Conservation (phyloP, 192 early-diverging fungal genomes). For the Glomus cerebriforme region DNA sequence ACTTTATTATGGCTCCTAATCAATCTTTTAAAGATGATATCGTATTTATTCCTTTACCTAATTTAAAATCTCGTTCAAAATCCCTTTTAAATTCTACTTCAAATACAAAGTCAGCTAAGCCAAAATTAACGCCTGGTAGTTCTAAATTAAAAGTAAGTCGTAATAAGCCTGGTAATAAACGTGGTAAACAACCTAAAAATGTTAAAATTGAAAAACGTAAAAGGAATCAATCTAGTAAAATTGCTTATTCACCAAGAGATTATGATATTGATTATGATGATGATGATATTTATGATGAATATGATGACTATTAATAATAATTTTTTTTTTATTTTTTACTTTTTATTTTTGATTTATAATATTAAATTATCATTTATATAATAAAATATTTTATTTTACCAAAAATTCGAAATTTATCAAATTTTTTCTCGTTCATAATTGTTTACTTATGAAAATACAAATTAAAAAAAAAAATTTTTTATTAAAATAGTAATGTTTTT, state of each 20-base stretch:
- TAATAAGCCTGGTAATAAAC: not conserved
- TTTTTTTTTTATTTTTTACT: not conserved
- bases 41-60: not conserved
- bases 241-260: not conserved
- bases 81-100: not conserved
- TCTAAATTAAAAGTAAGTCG: not conserved
- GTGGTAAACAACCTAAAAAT: not conserved
- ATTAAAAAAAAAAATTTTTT: not conserved
- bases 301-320: not conserved
- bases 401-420: too few relatives aligned
- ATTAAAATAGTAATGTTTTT: not conserved
- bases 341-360: too few relatives aligned
- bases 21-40: not conserved
- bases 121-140: not conserved
- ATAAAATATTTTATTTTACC: too few relatives aligned
- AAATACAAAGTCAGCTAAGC: not conserved
- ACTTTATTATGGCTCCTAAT: not conserved
- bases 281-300: not conserved
- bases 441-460: too few relatives aligned
- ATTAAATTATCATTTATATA: too few relatives aligned
- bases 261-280: slow-evolving; percentile 5
- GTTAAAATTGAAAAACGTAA: not conserved
- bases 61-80: not conserved
- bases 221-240: not conserved
- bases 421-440: too few relatives aligned